A percentile compares a stretch with the other conserved stretches of the same genome.
Conservation (phyloP, 345 rosid species). For the Dipteronia sinensis region DNA sequence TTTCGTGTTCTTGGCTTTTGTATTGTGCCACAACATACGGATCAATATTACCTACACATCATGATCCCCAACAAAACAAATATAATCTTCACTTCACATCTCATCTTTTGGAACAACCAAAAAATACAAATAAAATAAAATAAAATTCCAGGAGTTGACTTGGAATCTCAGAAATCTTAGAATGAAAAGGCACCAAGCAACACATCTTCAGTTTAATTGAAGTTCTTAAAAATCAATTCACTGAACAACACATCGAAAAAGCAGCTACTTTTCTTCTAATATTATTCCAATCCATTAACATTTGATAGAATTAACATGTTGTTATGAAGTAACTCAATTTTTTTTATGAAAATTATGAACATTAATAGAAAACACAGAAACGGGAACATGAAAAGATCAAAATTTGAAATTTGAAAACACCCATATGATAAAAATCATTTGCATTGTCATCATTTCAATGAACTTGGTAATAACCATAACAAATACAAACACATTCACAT, state of each 20-base stretch:
- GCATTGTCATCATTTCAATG: neutral
- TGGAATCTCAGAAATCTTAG: neutral
- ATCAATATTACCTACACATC: conserved; percentile 57
- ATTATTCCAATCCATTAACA: neutral
- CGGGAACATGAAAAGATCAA: neutral
- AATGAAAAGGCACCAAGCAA: neutral
- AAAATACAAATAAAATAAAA: neutral
- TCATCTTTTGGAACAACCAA: neutral
- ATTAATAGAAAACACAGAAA: too few species aligned
- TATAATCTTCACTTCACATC: neutral
- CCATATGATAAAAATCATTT: neutral
- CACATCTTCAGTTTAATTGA: neutral
- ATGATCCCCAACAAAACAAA: neutral
- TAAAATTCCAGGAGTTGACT: neutral
- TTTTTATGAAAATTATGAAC: neutral
- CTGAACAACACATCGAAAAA: neutral
- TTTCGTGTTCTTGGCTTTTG: conserved; percentile 70
- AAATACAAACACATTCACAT: neutral
- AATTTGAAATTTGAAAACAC: neutral
- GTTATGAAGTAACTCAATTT: neutral
- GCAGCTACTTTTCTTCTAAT: too few species aligned
- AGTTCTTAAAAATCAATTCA: neutral
- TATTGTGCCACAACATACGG: conserved; percentile 73
- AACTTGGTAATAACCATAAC: neutral
- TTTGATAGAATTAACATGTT: neutral